phyloP scores from a whole-genome alignment of 495 filamentous ascomycete species.

The Hypoxylon fuscum region DNA sequence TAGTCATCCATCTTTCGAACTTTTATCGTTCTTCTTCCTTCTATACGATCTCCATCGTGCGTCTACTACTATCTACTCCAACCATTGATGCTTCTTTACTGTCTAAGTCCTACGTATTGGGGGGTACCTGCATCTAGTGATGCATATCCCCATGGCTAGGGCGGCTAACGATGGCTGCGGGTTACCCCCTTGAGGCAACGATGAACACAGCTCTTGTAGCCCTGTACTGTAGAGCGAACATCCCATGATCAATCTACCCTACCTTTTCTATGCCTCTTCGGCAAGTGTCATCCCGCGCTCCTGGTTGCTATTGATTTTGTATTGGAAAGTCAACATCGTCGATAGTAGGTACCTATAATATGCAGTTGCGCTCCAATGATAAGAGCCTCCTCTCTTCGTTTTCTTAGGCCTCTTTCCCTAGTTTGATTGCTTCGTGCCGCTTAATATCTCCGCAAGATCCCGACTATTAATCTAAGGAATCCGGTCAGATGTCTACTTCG shows the following conservation, averaged over 20 bases:
- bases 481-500: slow-evolving; percentile 7
- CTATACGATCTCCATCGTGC: slow-evolving; percentile 5
- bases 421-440: slow-evolving; percentile 20
- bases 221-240: slow-evolving; percentile 6
- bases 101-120: background rate
- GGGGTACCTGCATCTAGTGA: slow-evolving; percentile 29
- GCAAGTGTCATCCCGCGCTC: slow-evolving; percentile 30
- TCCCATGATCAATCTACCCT: slow-evolving; percentile 12
- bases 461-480: slow-evolving; percentile 9
- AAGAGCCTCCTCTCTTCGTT: background rate
- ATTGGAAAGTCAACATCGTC: slow-evolving; percentile 29
- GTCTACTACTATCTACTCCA: slow-evolving; percentile 1
- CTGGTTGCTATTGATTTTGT: slow-evolving; percentile 26
- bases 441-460: slow-evolving; percentile 7
- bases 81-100: slow-evolving; percentile 10
- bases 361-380: slow-evolving; percentile 22
- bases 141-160: slow-evolving; percentile 2
- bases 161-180: slow-evolving; percentile 21
- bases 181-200: slow-evolving; percentile 14
- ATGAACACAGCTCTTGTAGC: background rate
- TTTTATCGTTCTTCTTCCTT: background rate
- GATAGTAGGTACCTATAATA: slow-evolving; percentile 18
- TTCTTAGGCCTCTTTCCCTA: background rate
- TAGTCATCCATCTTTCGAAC: background rate
- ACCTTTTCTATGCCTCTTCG: slow-evolving; percentile 9